Evolutionary conservation across 768 basidiomycete genomes (phyloP), one percentile per base, ranked within the genome.

Genomic region (Chalciporus pseudorubinellus): DNA sequence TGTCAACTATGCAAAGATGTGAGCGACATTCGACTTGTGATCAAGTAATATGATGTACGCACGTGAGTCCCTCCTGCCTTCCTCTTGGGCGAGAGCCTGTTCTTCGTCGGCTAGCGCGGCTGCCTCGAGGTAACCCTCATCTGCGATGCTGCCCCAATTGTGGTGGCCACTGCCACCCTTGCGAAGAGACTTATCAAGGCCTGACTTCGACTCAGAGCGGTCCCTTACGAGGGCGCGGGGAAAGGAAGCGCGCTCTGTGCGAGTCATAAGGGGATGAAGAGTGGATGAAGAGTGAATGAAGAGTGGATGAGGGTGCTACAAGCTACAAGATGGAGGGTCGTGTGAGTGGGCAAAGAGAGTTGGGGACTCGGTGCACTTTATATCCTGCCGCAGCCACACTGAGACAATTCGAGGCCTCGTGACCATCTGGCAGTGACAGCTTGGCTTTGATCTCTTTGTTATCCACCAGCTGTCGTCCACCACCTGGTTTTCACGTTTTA

Each of bases 101-200:
- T 73, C 72, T 63, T 82, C 82, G 69, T 90, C 90, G 19, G 72
- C 73, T 39, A 77, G 49, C 1, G 83, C 86, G 33, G 76, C 79
- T 21, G 67, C 64, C 70, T 87, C 89, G 58, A 79, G 75, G 53
- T 80, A 75, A 36, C 68, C 71, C 72, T 92, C 87, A 60, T 89
- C 75, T 3, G 69, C 71, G 56, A 89, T 67, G 49, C 77, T 79
- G 52, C 92, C 92, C 92, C 92, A 95, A 73, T 90, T 92, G 72
- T 93, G 83, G 8, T 78, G 75, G 29, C 92, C 92, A 22, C 81
- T 84, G 49, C 92, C 92, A 54, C 81, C 76, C 74, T 93, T 93
- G 72, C 83, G 85, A 51, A 86, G 59, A 59, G 78, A 79, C 62
- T 78, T 79, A 76, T 85, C 82, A 51, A 85, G 76, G 47, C 91